Conservation (phyloP, 306 rosid species). For the Parietaria judaica region DNA sequence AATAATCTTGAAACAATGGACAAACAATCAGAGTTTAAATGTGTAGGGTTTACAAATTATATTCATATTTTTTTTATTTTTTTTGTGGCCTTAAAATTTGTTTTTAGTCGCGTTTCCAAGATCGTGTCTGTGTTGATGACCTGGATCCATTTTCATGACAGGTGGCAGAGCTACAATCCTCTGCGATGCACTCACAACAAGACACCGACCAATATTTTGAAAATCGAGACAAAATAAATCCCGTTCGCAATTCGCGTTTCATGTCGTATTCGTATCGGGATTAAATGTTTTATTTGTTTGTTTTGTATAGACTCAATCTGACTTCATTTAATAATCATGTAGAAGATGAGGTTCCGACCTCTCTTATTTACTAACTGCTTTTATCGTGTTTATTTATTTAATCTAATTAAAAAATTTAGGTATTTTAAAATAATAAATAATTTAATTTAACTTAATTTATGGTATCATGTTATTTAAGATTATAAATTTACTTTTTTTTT, state of each 20-base stretch:
- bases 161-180: background rate
- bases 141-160: constrained; percentile 5
- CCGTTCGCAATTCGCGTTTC: background rate
- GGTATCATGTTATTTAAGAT: too few species aligned
- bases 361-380: too few species aligned
- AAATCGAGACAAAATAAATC: background rate
- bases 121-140: constrained; percentile 1
- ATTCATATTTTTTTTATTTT: background rate
- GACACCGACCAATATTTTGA: background rate
- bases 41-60: background rate
- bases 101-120: background rate
- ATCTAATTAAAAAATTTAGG: too few species aligned
- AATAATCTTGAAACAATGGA: too few species aligned
- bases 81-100: background rate
- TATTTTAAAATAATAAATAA: too few species aligned
- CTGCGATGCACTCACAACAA: background rate
- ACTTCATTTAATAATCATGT: too few species aligned
- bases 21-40: background rate
- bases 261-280: background rate
- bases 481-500: too few species aligned
- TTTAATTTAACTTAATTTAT: too few species aligned
- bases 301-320: too few species aligned
- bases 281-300: background rate
- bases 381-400: too few species aligned
- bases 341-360: too few species aligned